These are phyloP conservation scores for Wickerhamomyces silvicola DNA, from an alignment of 805 yeast genomes.

Conservation along the genomic window DNA sequence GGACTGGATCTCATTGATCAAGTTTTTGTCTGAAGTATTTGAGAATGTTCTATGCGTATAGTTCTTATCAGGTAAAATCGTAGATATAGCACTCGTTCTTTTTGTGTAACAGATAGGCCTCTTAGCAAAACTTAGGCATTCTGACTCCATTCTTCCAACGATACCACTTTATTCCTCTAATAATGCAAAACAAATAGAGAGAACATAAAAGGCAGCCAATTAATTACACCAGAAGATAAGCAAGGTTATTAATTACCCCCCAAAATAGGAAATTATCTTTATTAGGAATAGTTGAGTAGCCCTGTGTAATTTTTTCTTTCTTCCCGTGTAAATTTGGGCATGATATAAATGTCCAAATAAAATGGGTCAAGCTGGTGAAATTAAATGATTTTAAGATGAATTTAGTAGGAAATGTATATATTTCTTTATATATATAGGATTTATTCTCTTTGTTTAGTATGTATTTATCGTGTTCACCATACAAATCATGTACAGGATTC, in stretches of 20 bases:
- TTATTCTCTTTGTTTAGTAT: too few relatives aligned
- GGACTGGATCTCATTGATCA: constrained; percentile 8
- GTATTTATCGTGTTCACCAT: not conserved
- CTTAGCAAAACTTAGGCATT: constrained; percentile 21
- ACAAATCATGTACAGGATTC: not conserved
- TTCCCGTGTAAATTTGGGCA: too few relatives aligned
- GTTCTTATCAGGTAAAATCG: constrained; percentile 12
- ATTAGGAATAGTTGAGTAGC: not conserved
- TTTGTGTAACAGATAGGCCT: constrained; percentile 17
- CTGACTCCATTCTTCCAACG: constrained; percentile 8
- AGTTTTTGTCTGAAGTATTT: not conserved
- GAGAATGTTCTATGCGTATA: constrained; percentile 5
- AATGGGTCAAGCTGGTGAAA: too few relatives aligned
- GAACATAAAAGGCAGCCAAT: not conserved
- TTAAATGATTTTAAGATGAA: too few relatives aligned
- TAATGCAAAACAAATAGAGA: not conserved
- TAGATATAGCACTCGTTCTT: constrained; percentile 18
- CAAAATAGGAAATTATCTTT: constrained; percentile 4
- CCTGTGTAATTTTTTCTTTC: constrained; percentile 2
- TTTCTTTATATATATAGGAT: not conserved
- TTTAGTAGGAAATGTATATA: too few relatives aligned
- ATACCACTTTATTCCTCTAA: constrained; percentile 2
- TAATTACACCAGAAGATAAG: not conserved
- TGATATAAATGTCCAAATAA: too few relatives aligned
- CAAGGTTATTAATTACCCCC: not conserved